phyloP scores from a whole-genome alignment of 2,329 filamentous ascomycete species.

The Fusarium stilboides region DNA sequence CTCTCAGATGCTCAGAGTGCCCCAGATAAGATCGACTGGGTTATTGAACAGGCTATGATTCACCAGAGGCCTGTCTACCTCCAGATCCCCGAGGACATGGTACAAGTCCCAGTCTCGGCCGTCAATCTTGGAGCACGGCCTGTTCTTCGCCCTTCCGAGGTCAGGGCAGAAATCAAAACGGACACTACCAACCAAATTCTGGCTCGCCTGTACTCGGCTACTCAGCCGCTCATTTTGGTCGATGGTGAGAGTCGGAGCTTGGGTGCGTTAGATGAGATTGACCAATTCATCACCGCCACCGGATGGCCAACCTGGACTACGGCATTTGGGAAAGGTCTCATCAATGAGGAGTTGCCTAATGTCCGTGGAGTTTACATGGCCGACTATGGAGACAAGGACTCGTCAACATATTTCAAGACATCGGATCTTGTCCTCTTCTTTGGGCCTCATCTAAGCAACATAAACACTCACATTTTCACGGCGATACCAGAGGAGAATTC shows the following conservation, averaged over 20 bases:
- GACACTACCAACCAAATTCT: neutral
- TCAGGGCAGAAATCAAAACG: neutral
- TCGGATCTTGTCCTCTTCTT: constrained; percentile 21
- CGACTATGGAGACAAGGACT: neutral
- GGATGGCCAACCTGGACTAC: constrained; percentile 24
- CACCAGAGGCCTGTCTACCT: constrained; percentile 21
- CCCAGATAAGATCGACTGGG: constrained; percentile 15
- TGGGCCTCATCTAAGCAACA: constrained; percentile 23
- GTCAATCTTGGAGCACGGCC: neutral
- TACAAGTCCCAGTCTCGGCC: constrained; percentile 1
- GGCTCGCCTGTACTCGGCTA: constrained; percentile 10
- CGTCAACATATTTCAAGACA: constrained; percentile 11
- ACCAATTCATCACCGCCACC: neutral
- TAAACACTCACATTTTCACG: constrained; percentile 18
- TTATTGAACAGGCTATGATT: constrained; percentile 16
- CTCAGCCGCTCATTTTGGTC: constrained; percentile 17
- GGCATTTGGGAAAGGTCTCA: constrained; percentile 18
- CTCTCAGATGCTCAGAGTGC: constrained; percentile 5
- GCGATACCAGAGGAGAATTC: constrained; percentile 2
- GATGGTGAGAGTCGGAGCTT: constrained; percentile 20
- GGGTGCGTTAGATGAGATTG: neutral
- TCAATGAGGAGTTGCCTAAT: constrained; percentile 16
- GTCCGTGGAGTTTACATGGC: constrained; percentile 21
- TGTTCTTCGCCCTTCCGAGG: neutral
- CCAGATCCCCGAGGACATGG: constrained; percentile 24